These are phyloP conservation scores for Peniophora sp. DNA, from an alignment of 1,284 basidiomycete genomes.

Conservation along the genomic window DNA sequence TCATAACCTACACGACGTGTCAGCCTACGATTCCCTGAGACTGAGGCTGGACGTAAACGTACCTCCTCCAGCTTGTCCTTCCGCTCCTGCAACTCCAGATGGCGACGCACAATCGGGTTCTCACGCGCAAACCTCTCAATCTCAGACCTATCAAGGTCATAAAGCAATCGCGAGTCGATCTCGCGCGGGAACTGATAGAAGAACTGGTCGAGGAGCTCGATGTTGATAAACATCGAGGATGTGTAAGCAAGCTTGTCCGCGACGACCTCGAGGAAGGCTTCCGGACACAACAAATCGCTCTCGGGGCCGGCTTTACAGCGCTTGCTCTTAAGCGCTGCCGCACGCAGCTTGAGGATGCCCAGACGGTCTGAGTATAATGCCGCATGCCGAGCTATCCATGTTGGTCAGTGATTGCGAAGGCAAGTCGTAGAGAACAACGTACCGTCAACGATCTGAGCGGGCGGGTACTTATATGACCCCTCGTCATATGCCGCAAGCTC, in stretches of 20 bases:
- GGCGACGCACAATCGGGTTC: conserved; percentile 79
- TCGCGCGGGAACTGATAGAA: conserved; percentile 99
- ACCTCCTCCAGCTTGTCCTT: conserved; percentile 98
- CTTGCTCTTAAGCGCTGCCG: conserved; percentile 79
- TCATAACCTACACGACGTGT: conserved; percentile 62
- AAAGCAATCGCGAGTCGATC: conserved; percentile 91
- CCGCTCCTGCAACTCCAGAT: conserved; percentile 93
- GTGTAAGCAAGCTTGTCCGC: conserved; percentile 97
- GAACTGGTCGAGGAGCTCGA: conserved; percentile 95
- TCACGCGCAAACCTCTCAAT: conserved; percentile 89
- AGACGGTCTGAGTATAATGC: conserved; percentile 81
- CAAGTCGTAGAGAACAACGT: conserved; percentile 9
- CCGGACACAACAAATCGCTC: conserved; percentile 87
- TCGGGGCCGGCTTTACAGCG: conserved; percentile 85
- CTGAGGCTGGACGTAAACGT: conserved; percentile 1
- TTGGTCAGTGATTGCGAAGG: conserved; percentile 5
- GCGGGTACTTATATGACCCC: conserved; percentile 84
- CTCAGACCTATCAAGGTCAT: conserved; percentile 83
- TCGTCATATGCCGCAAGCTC: conserved; percentile 36
- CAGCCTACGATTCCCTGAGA: conserved; percentile 1
- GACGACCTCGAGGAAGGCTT: conserved; percentile 94
- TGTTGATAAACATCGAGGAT: conserved; percentile 97
- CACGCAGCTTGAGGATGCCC: conserved; percentile 76
- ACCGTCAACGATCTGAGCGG: conserved; percentile 88
- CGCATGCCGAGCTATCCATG: conserved; percentile 76